Evolutionary conservation across 2,329 filamentous ascomycete genomes (phyloP), one percentile per base, ranked within the genome.

Genomic region (Rosellinia necatrix): DNA sequence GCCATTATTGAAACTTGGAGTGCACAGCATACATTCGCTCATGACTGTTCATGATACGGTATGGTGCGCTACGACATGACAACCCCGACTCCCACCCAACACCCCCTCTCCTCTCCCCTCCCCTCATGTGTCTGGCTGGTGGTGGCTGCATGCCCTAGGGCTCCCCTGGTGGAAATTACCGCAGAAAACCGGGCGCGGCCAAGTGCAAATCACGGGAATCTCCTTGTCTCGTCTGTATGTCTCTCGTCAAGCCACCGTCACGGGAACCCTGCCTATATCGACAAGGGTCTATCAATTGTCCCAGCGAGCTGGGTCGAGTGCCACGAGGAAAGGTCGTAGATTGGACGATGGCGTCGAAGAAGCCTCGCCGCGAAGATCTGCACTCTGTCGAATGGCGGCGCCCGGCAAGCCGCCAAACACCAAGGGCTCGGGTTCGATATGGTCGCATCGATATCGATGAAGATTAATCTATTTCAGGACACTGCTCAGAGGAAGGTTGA

Each of bases 301-400:
- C 66, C 64, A 64, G 56, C 62, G 24, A 53, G 61, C 58, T 47
- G 64, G 66, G 59, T 63, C 65, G 51, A 54, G 62, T 62, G 66
- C 66, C 65, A 66, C 64, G 58, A 59, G 61, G 58, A 51, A 52
- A 22, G 47, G 55, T 44, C 34, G 55, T 44, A 48, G 34, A 47
- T 52, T 59, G 32, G 49, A 27, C 46, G 38, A 51, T 48, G 56
- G 53, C 50, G 55, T 61, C 41, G 32, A 54, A 51, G 38, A 49
- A 48, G 35, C 42, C 27, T 49, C 53, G 38, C 37, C 17, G 21
- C 46, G 37, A 54, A 51, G 52, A 56, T 56, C 52, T 40, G 24
- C 49, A 40, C 42, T 53, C 34, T 43, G 42, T 37, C 29, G 15
- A 38, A 43, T 42, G 46, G 21, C 30, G 42, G n/a, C n/a, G n/a